Percentiles rank a stretch among this genome's conserved stretches.
phyloP scores from a whole-genome alignment of 2,329 filamentous ascomycete species.

The Parafenestella ontariensis region DNA sequence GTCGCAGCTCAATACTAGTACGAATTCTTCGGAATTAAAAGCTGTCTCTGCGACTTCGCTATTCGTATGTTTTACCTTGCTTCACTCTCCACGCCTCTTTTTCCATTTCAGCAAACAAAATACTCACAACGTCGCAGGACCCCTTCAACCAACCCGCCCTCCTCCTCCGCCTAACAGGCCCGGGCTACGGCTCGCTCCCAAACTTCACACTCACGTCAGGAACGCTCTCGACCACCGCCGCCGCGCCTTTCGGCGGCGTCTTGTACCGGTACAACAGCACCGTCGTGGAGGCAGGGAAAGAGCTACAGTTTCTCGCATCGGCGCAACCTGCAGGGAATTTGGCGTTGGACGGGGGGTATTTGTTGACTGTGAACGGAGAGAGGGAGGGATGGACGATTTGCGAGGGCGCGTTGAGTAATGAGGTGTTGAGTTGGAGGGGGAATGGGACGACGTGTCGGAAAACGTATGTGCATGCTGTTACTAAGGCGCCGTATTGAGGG shows the following conservation, averaged over 20 bases:
- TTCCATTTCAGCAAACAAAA: background rate
- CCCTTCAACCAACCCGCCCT: conserved; percentile 44
- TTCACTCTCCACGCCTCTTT: background rate
- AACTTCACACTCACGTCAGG: conserved; percentile 47
- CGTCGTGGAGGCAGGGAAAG: conserved; percentile 26
- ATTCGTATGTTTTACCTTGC: conserved; percentile 32
- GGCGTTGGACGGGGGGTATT: conserved; percentile 44
- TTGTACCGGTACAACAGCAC: conserved; percentile 44
- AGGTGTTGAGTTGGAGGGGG: conserved; percentile 50
- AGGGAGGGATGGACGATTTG: conserved; percentile 51
- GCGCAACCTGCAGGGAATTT: conserved; percentile 42
- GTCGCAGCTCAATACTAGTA: conserved; percentile 27
- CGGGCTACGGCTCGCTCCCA: conserved; percentile 50
- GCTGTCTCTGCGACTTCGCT: conserved; percentile 49
- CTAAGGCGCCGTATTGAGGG: conserved; percentile 46
- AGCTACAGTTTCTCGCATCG: conserved; percentile 45
- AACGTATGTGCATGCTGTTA: conserved; percentile 51
- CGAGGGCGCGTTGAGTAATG: conserved; percentile 35
- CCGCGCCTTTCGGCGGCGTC: conserved; percentile 36
- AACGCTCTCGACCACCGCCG: conserved; percentile 40
- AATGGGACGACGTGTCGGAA: conserved; percentile 40
- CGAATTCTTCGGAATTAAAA: conserved; percentile 41
- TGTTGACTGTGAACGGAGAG: conserved; percentile 47
- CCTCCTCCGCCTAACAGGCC: conserved; percentile 47
- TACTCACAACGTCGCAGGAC: conserved; percentile 22